Percentiles rank a stretch among this genome's conserved stretches.
These are phyloP conservation scores for Actinomucor elegans DNA, from an alignment of 371 early-diverging fungal genomes.

Conservation along the genomic window DNA sequence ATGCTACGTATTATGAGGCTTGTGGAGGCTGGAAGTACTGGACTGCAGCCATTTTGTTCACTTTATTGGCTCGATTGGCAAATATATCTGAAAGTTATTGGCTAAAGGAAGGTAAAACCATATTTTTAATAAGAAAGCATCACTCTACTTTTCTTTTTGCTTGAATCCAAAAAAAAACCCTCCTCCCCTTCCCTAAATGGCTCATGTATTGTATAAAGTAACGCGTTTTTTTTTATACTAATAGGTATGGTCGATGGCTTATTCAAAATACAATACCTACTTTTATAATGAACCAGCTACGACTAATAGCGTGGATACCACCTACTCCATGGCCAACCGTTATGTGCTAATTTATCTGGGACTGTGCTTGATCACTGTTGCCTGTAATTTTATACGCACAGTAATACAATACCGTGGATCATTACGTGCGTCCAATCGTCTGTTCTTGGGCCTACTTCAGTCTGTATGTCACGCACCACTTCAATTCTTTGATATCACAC, in stretches of 20 bases:
- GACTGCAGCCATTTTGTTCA: constrained; percentile 31
- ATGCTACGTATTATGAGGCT: constrained; percentile 42
- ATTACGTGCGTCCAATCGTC: constrained; percentile 58
- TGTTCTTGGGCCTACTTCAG: constrained; percentile 60
- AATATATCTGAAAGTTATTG: constrained; percentile 48
- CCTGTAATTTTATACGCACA: constrained; percentile 49
- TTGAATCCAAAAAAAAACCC: too few relatives aligned
- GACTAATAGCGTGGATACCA: background rate
- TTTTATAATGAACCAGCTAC: too few relatives aligned
- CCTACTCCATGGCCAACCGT: constrained; percentile 16
- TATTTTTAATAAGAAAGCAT: background rate
- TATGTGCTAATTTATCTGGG: constrained; percentile 38
- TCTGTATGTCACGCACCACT: constrained; percentile 70
- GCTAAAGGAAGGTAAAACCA: constrained; percentile 50
- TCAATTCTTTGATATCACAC: constrained; percentile 87
- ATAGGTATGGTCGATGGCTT: constrained; percentile 43
- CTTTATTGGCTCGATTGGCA: constrained; percentile 31
- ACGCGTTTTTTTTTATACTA: background rate
- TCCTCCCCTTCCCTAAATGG: too few relatives aligned
- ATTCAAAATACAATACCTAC: background rate
- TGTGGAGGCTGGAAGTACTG: constrained; percentile 51
- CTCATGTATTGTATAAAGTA: background rate
- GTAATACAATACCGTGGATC: constrained; percentile 61
- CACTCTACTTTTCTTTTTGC: background rate
- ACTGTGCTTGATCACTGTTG: constrained; percentile 30